A percentile compares a stretch with the other conserved stretches of the same genome.
These are phyloP conservation scores for Alternaria metachromatica DNA, from an alignment of 2,329 filamentous ascomycete genomes.

Conservation along the genomic window DNA sequence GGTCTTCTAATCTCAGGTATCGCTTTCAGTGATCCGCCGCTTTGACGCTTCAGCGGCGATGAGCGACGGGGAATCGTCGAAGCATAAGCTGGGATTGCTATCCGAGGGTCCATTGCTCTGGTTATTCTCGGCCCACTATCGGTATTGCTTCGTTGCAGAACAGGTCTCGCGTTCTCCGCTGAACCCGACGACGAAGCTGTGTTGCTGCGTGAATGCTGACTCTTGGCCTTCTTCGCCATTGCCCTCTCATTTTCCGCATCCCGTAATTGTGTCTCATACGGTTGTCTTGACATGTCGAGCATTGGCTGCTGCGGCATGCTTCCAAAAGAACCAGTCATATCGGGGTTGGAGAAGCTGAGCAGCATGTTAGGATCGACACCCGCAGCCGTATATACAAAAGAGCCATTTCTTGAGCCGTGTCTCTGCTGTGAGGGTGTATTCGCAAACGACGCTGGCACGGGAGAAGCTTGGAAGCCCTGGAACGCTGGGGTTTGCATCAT, in stretches of 20 bases:
- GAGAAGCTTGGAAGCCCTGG: conserved; percentile 39
- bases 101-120: conserved; percentile 40
- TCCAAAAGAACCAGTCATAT: conserved; percentile 37
- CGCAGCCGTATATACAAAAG: conserved; percentile 46
- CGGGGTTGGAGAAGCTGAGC: conserved; percentile 49
- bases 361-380: conserved; percentile 58
- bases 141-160: conserved; percentile 56
- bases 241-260: conserved; percentile 47
- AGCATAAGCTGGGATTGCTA: conserved; percentile 27
- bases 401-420: conserved; percentile 32
- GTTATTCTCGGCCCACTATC: conserved; percentile 48
- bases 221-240: conserved; percentile 36
- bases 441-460: conserved; percentile 32
- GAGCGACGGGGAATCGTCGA: conserved; percentile 51
- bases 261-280: conserved; percentile 48
- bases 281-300: conserved; percentile 35
- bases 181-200: conserved; percentile 50
- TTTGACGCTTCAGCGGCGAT: conserved; percentile 56
- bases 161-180: conserved; percentile 38
- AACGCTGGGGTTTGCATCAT: conserved; percentile 46
- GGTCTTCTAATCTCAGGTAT: conserved; percentile 55
- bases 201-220: conserved; percentile 50
- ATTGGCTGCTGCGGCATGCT: conserved; percentile 29
- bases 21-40: conserved; percentile 50
- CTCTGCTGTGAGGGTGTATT: conserved; percentile 26